These are phyloP conservation scores for Cladosporium sp. DNA, from an alignment of 2,329 filamentous ascomycete species.

Conservation along the genomic window DNA sequence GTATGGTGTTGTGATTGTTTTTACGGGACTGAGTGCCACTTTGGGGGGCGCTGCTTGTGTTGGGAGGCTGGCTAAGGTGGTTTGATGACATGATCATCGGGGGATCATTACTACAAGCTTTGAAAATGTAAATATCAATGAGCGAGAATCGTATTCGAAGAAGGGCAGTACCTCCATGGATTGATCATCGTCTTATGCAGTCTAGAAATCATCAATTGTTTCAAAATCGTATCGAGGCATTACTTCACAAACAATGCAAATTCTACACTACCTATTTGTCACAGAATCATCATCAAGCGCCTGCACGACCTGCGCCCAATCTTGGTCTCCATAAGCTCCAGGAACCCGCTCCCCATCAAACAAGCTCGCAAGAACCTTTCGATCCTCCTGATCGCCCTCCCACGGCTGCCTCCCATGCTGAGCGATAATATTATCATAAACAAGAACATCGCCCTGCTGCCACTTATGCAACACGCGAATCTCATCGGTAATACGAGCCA, in stretches of 20 bases:
- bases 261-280: no score
- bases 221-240: no score
- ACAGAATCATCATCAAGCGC: slow-evolving; percentile 31
- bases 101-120: no score
- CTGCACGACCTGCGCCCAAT: slow-evolving; percentile 47
- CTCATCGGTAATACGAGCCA: slow-evolving; percentile 46
- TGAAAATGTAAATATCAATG: no score
- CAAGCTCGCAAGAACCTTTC: slow-evolving; percentile 45
- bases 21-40: slow-evolving; percentile 4
- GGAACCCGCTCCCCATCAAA: slow-evolving; percentile 45
- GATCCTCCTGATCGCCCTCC: slow-evolving; percentile 44
- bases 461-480: slow-evolving; percentile 48
- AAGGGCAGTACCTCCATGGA: no score
- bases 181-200: no score
- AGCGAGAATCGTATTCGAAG: no score
- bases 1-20: slow-evolving; percentile 12
- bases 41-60: slow-evolving; percentile 10
- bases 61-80: slow-evolving; percentile 4
- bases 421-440: slow-evolving; percentile 47
- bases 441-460: slow-evolving; percentile 46
- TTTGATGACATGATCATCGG: slow-evolving; percentile 1
- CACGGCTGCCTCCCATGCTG: slow-evolving; percentile 49
- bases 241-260: no score
- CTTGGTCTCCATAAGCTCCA: slow-evolving; percentile 39
- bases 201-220: no score